Evolutionary conservation across 192 early-diverging fungal species (phyloP).

Genomic region (Coemansia sp.): DNA sequence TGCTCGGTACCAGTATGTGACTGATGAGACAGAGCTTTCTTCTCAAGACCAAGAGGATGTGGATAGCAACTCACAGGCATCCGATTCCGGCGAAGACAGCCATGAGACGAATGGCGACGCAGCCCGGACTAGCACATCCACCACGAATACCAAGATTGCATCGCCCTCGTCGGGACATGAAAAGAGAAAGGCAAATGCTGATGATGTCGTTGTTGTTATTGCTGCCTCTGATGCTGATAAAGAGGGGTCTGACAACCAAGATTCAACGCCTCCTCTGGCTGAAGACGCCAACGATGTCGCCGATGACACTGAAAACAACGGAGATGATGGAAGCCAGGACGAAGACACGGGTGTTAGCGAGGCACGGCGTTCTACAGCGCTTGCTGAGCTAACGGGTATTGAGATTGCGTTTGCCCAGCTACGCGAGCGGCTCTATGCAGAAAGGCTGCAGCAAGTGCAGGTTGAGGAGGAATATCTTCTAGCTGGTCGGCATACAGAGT

Average conservation of each 20-base stretch:
- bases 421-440: conserved; percentile 49
- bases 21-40: not conserved
- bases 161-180: not conserved
- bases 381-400: conserved; percentile 45
- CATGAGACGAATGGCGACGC: not conserved
- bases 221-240: not conserved
- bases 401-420: conserved; percentile 56
- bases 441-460: conserved; percentile 49
- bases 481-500: conserved; percentile 46
- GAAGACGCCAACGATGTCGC: not conserved
- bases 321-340: not conserved
- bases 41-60: not conserved
- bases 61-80: not conserved
- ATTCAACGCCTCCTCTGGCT: not conserved
- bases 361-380: conserved; percentile 38
- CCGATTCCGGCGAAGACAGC: not conserved
- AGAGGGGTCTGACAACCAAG: conserved; percentile 9
- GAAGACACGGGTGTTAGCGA: conserved; percentile 32
- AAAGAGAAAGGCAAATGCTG: not conserved
- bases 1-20: not conserved
- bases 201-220: no score
- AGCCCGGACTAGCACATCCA: not conserved
- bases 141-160: not conserved
- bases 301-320: conserved; percentile 14
- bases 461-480: conserved; percentile 45